Base-by-base conservation (phyloP, 1,284 basidiomycete species). In the Ceratobasidium sp. region DNA sequence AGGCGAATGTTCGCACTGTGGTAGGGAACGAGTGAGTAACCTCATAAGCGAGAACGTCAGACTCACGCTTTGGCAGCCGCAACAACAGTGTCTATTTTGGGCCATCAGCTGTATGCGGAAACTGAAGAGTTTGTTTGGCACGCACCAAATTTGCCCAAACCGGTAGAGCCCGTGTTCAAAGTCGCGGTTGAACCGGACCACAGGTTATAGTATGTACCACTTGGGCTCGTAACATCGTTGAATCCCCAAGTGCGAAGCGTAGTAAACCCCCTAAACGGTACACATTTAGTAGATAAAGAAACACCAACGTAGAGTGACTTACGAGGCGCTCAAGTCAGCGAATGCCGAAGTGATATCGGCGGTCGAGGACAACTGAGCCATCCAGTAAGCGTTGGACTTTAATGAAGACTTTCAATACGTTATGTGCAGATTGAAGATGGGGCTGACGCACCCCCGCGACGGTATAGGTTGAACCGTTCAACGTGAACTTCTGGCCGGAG, bases 231-330 rank as follows among this genome's bases (percentile, higher is more conserved):
- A 14, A 89, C 89, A 73, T 91, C 89, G 79, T 90, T 90, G 85
- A 90, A 90, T 0, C 89, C 89, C 88, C 88, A 89, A 50, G 89
- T 90, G 62, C 89, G 84, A 27, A 90, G 87, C 8, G 85, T 86
- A 0, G 89, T 90, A 11, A 85, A 85, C 8, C 89, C 89, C 19
- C 66, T 69, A 19, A 45, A 8, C 36, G 17, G 11, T 22, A 45
- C 15, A 5, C 33, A 3, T 7, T 51, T 54, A 44, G 17, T 24
- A 9, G 5, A 7, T 4, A 15, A 19, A 36, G 2, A 11, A 7
- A 22, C 2, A 8, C 4, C 27, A 33, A 14, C 17, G 9, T 5
- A 22, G 7, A 9, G 27, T 6, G 2, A 64, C 66, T 57, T 33
- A 69, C 66, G 86, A 81, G 2, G 79, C 82, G 0, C 85, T 87